Evolutionary conservation across 164 flowering plant genomes (phyloP).

Genomic region (Vitis rotundifolia): DNA sequence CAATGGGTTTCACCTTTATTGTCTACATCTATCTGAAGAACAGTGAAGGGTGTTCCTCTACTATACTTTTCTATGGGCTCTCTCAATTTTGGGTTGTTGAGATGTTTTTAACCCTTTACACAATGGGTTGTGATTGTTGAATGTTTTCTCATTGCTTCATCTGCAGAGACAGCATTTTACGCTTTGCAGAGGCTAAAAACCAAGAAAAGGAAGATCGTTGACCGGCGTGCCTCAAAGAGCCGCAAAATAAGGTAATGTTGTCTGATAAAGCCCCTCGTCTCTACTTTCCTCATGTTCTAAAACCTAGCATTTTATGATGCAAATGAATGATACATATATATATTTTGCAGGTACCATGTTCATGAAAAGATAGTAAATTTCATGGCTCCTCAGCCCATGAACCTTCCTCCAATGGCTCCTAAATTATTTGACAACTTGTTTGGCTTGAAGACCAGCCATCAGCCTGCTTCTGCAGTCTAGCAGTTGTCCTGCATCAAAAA

Average conservation of each 20-base stretch:
- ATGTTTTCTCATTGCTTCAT: neutral
- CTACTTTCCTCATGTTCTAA: no score
- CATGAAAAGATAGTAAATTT: slow-evolving; percentile 86
- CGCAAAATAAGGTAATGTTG: slow-evolving; percentile 77
- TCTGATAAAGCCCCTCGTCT: neutral
- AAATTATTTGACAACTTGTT: slow-evolving; percentile 75
- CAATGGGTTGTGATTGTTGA: neutral
- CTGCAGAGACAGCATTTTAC: slow-evolving; percentile 71
- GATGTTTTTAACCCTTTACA: no score
- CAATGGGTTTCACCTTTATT: no score
- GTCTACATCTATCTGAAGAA: no score
- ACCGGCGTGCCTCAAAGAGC: slow-evolving; percentile 89
- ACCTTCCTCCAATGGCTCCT: slow-evolving; percentile 72
- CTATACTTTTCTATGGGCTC: no score
- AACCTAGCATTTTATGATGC: no score
- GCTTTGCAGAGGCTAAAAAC: slow-evolving; percentile 64
- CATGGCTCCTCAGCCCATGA: slow-evolving; percentile 79
- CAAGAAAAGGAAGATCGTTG: slow-evolving; percentile 82
- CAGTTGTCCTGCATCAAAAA: neutral
- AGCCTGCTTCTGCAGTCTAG: slow-evolving; percentile 19
- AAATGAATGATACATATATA: neutral
- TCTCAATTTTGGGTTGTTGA: no score
- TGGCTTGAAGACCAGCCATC: slow-evolving; percentile 39
- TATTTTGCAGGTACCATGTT: slow-evolving; percentile 63
- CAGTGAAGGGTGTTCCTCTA: no score